Base-by-base conservation (phyloP, 352 stramenopile species). In the Phytophthora sansomeana region DNA sequence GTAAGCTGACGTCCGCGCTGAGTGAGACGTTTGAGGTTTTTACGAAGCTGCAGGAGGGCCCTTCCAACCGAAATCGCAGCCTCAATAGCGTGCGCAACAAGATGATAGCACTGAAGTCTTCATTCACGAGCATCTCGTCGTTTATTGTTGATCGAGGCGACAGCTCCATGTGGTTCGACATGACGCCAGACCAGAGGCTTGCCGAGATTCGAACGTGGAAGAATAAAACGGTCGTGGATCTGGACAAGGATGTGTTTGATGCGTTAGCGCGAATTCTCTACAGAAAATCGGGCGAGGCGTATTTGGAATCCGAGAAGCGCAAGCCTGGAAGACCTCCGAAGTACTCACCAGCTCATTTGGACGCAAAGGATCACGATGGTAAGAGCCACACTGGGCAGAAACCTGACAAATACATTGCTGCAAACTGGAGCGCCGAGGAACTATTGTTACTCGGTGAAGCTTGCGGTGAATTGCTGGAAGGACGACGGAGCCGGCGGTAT, bases 81-180 rank as follows among this genome's bases (percentile, higher is more conserved):
- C 59, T 75, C 16, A 59, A 65, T 13, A 77, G 69, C 10, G 70
- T 81, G 28, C 70, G 70, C 32, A 77, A 77, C 58, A 78, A 78
- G 54, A 78, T 81, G 73, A 81, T 78, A 29, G 67, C 73, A 41
- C 43, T 81, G 32, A 78, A 78, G 52, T 67, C 62, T 36, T 69
- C 69, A 7, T 81, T 68, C 26, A 39, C 54, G 21, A 33, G 47
- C 26, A 73, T 81, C 29, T 63, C 68, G 5, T 46, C 57, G 8
- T 81, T 63, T 44, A 72, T 79, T n/a, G 42, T 21, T 1, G 62
- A 75, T 28, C 38, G 21, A 36, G 62, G 62, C 6, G 61, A 77
- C 39, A 64, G 54, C 35, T 32, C 36, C 1, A 57, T 52, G 7
- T 81, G 74, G 74, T 78, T 81, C 24, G 38, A 69, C n/a, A 58